A percentile compares a stretch with the other conserved stretches of the same genome.
Evolutionary conservation across 805 yeast genomes (phyloP).

Genomic region (Jamesozyma gamospora): DNA sequence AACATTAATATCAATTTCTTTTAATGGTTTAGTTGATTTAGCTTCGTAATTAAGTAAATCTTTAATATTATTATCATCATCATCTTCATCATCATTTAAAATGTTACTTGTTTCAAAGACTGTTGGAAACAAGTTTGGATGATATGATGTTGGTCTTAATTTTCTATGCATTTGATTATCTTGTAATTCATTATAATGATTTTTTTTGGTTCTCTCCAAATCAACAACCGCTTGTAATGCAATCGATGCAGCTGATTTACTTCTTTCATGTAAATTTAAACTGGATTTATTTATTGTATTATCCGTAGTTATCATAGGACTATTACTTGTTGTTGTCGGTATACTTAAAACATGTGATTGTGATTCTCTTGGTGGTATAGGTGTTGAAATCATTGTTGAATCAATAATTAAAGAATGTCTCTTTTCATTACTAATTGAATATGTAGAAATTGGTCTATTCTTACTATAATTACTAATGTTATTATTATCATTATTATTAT

Average conservation of each 20-base stretch:
- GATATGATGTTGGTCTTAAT: constrained; percentile 79
- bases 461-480: background rate
- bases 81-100: background rate
- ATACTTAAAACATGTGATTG: constrained; percentile 48
- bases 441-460: constrained; percentile 23
- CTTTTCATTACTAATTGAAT: constrained; percentile 33
- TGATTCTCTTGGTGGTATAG: constrained; percentile 62
- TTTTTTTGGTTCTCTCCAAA: constrained; percentile 34
- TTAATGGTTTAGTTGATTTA: background rate
- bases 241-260: constrained; percentile 46
- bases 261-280: constrained; percentile 26
- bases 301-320: no score
- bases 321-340: constrained; percentile 27
- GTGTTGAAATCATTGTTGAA: constrained; percentile 34
- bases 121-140: constrained; percentile 36
- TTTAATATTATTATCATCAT: background rate
- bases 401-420: constrained; percentile 30
- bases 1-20: background rate
- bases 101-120: constrained; percentile 8
- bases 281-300: constrained; percentile 9
- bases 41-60: background rate
- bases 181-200: background rate
- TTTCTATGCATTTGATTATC: no score
- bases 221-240: constrained; percentile 69
- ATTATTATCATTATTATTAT: background rate